Percentiles rank a stretch among this genome's conserved stretches.
Conservation (phyloP, 2,329 filamentous ascomycete genomes). For the Alternaria arborescens region DNA sequence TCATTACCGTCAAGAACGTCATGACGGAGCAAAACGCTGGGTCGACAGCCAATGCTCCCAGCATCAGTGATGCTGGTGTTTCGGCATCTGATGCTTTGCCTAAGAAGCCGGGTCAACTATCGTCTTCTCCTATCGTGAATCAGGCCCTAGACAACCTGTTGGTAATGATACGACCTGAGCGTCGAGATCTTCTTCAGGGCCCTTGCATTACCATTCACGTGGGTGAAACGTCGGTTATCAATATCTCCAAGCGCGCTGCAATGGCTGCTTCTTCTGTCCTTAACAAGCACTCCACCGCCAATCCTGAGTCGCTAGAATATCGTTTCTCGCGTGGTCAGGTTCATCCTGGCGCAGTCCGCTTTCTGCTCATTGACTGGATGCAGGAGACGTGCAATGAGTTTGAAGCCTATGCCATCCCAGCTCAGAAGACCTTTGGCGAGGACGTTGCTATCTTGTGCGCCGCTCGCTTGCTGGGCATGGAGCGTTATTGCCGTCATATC, state of each 20-base stretch:
- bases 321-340: constrained; percentile 2
- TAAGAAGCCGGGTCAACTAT: neutral
- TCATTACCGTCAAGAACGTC: neutral
- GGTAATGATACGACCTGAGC: constrained; percentile 17
- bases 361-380: constrained; percentile 20
- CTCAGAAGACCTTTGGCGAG: constrained; percentile 8
- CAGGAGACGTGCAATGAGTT: constrained; percentile 11
- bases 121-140: neutral
- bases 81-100: neutral
- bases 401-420: constrained; percentile 11
- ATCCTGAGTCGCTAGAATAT: constrained; percentile 17
- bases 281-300: constrained; percentile 14
- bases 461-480: constrained; percentile 25
- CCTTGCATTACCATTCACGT: constrained; percentile 17
- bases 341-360: constrained; percentile 9
- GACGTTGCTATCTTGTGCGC: constrained; percentile 21
- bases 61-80: neutral
- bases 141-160: constrained; percentile 16
- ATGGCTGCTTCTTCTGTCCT: constrained; percentile 25
- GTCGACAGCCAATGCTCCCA: neutral
- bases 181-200: constrained; percentile 14
- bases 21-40: neutral
- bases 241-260: constrained; percentile 21
- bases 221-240: constrained; percentile 4
- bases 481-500: constrained; percentile 20